Conservation (phyloP, 2,329 filamentous ascomycete genomes). For the Beauveria rudraprayagi region DNA sequence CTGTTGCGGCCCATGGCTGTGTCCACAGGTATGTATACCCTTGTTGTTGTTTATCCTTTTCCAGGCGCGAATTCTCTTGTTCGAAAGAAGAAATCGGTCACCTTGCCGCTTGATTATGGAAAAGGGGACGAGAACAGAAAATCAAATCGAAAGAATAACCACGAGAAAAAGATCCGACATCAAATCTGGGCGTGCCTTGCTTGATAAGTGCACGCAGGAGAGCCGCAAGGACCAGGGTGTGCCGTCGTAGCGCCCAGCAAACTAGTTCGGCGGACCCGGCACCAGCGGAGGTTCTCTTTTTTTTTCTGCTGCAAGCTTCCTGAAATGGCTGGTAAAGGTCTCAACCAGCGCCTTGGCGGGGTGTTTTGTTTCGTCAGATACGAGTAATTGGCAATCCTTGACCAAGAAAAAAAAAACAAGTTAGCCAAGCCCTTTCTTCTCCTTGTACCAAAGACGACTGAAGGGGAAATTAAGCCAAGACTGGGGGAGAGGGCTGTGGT, state of each 20-base stretch:
- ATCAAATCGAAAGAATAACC: neutral
- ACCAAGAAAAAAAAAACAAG: neutral
- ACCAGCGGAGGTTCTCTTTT: slow-evolving; percentile 2
- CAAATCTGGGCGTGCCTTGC: neutral
- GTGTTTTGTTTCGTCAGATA: neutral
- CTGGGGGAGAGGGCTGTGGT: neutral
- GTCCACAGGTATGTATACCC: slow-evolving; percentile 1
- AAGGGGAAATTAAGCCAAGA: neutral
- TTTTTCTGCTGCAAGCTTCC: neutral
- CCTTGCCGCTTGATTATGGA: too few relatives aligned
- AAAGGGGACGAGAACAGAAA: neutral
- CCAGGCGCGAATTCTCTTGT: too few relatives aligned
- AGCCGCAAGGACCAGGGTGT: slow-evolving; percentile 3
- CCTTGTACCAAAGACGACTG: neutral
- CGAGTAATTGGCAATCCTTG: neutral
- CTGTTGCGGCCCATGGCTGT: slow-evolving; percentile 12
- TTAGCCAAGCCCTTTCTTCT: neutral
- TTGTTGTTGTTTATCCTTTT: too few relatives aligned
- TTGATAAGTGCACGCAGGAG: neutral
- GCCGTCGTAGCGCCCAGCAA: neutral
- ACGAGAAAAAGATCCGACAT: neutral
- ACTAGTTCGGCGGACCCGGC: slow-evolving; percentile 8
- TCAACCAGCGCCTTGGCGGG: neutral
- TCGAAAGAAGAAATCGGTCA: too few relatives aligned
- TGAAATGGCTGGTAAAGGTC: neutral